These are phyloP conservation scores for Candida sithepensis DNA, from an alignment of 805 yeast genomes.

Conservation along the genomic window DNA sequence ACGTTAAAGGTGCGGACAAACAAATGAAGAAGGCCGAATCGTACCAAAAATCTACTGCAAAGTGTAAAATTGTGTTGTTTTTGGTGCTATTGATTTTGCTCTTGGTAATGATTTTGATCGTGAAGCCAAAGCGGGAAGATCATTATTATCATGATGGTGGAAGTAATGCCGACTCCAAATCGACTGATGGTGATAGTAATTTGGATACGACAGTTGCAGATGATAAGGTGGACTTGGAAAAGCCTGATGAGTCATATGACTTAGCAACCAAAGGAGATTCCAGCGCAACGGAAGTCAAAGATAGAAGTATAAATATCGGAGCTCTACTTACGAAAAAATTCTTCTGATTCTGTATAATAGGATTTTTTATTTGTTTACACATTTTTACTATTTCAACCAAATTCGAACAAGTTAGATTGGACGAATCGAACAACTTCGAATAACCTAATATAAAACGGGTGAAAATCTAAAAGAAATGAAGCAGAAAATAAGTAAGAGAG, in stretches of 20 bases:
- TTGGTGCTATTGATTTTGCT: slow-evolving; percentile 68
- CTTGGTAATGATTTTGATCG: slow-evolving; percentile 62
- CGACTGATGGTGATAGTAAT: slow-evolving; percentile 6
- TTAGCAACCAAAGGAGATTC: background rate
- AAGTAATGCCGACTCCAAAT: background rate
- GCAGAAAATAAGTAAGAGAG: no score
- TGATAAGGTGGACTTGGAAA: background rate
- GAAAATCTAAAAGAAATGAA: no score
- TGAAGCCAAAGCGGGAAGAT: slow-evolving; percentile 48
- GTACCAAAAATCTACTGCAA: slow-evolving; percentile 85
- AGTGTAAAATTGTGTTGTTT: slow-evolving; percentile 82
- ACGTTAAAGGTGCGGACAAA: slow-evolving; percentile 71
- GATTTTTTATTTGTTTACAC: background rate
- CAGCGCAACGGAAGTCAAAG: background rate
- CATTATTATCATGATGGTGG: slow-evolving; percentile 26
- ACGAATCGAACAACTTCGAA: no score
- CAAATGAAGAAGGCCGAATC: slow-evolving; percentile 72
- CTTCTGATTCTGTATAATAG: background rate
- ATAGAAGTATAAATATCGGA: background rate
- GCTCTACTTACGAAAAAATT: background rate
- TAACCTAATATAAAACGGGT: no score
- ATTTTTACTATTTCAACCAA: no score
- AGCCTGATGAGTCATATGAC: background rate
- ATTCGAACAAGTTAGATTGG: background rate
- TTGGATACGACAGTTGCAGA: slow-evolving; percentile 3